Conservation (phyloP, 2,329 filamentous ascomycete genomes). For the Apiospora pterosperma region DNA sequence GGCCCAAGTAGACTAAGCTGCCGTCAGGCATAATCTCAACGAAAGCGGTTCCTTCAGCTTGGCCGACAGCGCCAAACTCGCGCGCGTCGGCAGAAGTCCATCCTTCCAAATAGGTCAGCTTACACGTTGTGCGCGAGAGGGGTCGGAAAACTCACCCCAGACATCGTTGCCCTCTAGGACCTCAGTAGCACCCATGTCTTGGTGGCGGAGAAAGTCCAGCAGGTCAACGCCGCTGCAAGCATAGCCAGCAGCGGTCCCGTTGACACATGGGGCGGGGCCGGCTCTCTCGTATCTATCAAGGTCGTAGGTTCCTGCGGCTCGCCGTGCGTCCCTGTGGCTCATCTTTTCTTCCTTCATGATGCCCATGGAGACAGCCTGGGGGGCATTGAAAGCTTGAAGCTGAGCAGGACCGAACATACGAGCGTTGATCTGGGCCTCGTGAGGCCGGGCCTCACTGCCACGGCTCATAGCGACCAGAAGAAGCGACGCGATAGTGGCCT, state of each 20-base stretch:
- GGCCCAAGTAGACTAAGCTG: constrained; percentile 50
- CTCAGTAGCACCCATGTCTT: constrained; percentile 29
- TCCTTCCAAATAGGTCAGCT: constrained; percentile 22
- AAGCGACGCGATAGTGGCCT: constrained; percentile 6
- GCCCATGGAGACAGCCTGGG: constrained; percentile 6
- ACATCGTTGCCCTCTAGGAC: constrained; percentile 35
- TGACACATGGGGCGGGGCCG: constrained; percentile 18
- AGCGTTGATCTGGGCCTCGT: neutral
- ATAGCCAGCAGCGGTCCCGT: constrained; percentile 32
- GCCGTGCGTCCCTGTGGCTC: neutral
- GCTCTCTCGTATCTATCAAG: constrained; percentile 4
- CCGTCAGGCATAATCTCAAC: constrained; percentile 47
- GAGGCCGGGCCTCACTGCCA: neutral
- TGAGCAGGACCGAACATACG: neutral
- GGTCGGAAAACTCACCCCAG: constrained; percentile 23
- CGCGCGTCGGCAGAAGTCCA: constrained; percentile 50
- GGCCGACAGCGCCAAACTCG: constrained; percentile 52
- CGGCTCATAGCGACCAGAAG: constrained; percentile 4
- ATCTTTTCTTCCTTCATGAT: constrained; percentile 2
- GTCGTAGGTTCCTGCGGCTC: constrained; percentile 4
- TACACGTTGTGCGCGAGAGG: neutral
- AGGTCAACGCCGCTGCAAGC: constrained; percentile 35
- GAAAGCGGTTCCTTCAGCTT: constrained; percentile 52
- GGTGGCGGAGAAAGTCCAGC: constrained; percentile 34
- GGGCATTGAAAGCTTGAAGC: constrained; percentile 5